Evolutionary conservation across 2,329 filamentous ascomycete species (phyloP).

Genomic region (Microsporum audouinii): DNA sequence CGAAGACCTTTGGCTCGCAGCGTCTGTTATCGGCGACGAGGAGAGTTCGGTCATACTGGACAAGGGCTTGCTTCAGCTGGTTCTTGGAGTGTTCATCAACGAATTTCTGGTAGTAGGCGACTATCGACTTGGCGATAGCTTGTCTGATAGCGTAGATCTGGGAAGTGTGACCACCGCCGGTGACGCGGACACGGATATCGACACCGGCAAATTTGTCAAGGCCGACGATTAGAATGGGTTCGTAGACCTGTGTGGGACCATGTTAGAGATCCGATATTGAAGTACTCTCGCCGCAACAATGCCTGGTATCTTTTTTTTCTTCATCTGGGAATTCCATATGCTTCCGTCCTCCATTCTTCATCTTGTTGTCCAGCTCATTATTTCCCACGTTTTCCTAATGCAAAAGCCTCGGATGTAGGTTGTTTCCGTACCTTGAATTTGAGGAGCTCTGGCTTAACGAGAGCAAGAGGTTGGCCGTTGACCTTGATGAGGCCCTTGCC

Average conservation of each 20-base stretch:
- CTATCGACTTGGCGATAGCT: constrained; percentile 94
- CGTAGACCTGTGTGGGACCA: constrained; percentile 61
- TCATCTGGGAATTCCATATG: background rate
- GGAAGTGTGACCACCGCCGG: constrained; percentile 93
- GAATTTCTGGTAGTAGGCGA: constrained; percentile 99
- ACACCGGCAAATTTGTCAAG: constrained; percentile 94
- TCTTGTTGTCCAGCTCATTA: background rate
- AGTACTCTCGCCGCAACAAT: background rate
- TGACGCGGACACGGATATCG: constrained; percentile 94
- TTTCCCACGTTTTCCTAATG: background rate
- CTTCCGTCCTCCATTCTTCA: background rate
- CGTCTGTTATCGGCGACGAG: constrained; percentile 98
- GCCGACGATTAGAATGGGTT: constrained; percentile 92
- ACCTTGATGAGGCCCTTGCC: constrained; percentile 93
- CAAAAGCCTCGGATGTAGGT: background rate
- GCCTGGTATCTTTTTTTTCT: background rate
- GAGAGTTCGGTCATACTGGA: constrained; percentile 91
- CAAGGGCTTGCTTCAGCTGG: constrained; percentile 92
- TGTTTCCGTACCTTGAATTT: constrained; percentile 70
- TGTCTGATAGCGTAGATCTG: constrained; percentile 98
- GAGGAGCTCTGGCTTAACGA: constrained; percentile 92
- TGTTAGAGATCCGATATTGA: background rate
- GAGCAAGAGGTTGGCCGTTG: constrained; percentile 89
- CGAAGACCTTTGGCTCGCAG: constrained; percentile 95
- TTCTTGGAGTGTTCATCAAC: constrained; percentile 99